Conservation (phyloP, 2,329 filamentous ascomycete species). For the Teratosphaeria destructans region DNA sequence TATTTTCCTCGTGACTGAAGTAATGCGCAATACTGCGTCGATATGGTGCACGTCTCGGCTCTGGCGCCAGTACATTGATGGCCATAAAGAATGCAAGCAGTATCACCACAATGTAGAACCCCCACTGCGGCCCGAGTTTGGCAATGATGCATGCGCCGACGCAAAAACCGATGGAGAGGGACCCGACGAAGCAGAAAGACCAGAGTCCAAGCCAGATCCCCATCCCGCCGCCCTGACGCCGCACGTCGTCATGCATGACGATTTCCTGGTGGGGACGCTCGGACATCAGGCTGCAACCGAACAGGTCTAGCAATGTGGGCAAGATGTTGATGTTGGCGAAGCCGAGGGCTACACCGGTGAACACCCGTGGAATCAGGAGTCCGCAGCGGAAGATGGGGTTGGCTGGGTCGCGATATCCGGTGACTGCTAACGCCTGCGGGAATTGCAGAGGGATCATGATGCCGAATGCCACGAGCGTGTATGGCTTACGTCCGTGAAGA, state of each 20-base stretch:
- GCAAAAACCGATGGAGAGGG: constrained; percentile 60
- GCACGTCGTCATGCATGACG: constrained; percentile 55
- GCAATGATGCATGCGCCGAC: constrained; percentile 62
- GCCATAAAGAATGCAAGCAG: constrained; percentile 55
- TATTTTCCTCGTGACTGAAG: constrained; percentile 34
- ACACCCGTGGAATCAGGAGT: constrained; percentile 51
- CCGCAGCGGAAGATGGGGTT: constrained; percentile 47
- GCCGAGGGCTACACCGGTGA: constrained; percentile 60
- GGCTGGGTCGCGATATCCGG: constrained; percentile 45
- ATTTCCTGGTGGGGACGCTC: constrained; percentile 62
- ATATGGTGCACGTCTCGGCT: constrained; percentile 59
- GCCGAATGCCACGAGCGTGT: constrained; percentile 58
- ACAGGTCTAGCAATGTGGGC: constrained; percentile 61
- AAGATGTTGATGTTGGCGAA: constrained; percentile 71
- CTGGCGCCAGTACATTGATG: constrained; percentile 61
- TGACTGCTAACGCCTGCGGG: constrained; percentile 60
- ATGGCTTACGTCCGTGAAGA: constrained; percentile 67
- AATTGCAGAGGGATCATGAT: constrained; percentile 64
- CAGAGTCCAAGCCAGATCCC: constrained; percentile 71
- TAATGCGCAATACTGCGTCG: constrained; percentile 59
- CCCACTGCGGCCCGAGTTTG: constrained; percentile 55
- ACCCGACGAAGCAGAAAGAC: constrained; percentile 68
- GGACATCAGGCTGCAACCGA: constrained; percentile 65
- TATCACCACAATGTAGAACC: constrained; percentile 63
- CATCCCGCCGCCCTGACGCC: constrained; percentile 66